Percentiles rank a stretch among this genome's conserved stretches.
These are phyloP conservation scores for Stylonectria norvegica DNA, from an alignment of 2,329 filamentous ascomycete species.

Conservation along the genomic window DNA sequence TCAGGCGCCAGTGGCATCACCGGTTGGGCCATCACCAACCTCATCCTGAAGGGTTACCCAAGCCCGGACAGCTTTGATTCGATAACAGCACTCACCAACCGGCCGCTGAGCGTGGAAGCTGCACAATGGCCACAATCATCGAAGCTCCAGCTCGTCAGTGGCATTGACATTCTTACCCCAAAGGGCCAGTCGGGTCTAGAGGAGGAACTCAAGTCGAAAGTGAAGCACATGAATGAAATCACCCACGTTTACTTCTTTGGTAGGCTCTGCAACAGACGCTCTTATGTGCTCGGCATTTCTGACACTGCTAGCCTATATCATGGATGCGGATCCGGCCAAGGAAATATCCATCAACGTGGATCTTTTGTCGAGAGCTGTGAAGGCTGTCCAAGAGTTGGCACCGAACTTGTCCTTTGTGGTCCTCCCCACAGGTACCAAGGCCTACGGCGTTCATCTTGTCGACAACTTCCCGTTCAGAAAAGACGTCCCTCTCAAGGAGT, in stretches of 20 bases:
- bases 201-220: constrained; percentile 30
- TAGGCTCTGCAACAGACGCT: constrained; percentile 11
- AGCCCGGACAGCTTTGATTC: constrained; percentile 39
- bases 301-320: constrained; percentile 31
- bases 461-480: constrained; percentile 28
- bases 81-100: constrained; percentile 46
- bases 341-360: constrained; percentile 35
- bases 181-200: constrained; percentile 29
- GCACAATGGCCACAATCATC: constrained; percentile 28
- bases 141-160: constrained; percentile 33
- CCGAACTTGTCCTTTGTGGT: constrained; percentile 38
- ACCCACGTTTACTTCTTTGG: constrained; percentile 44
- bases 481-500: constrained; percentile 37
- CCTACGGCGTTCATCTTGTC: constrained; percentile 33
- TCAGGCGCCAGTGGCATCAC: constrained; percentile 46
- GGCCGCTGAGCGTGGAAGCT: constrained; percentile 31
- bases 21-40: constrained; percentile 48
- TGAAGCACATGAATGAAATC: constrained; percentile 35
- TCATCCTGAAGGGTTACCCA: constrained; percentile 45
- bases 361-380: constrained; percentile 37
- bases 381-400: constrained; percentile 35
- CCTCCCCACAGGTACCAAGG: constrained; percentile 41
- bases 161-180: constrained; percentile 33
- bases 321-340: constrained; percentile 32
- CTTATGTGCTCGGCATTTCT: not conserved